These are phyloP conservation scores for Chrysanthemum makinoi DNA, from an alignment of 129 eudicot species.

Conservation along the genomic window DNA sequence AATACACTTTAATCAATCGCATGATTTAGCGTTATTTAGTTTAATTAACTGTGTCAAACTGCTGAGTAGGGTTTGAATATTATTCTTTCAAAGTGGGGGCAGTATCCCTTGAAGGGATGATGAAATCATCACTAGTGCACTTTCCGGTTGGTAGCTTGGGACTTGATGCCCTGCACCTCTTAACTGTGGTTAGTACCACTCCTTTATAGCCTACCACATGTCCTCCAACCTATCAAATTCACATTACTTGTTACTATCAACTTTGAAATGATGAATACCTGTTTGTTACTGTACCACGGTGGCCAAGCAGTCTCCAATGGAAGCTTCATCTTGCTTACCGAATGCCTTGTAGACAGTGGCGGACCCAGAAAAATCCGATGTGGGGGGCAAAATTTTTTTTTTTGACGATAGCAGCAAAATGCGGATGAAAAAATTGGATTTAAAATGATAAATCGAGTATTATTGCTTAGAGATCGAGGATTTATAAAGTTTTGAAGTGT, in stretches of 20 bases:
- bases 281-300: slow-evolving; percentile 46
- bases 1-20: background rate
- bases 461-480: too few species aligned
- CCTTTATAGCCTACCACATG: slow-evolving; percentile 51
- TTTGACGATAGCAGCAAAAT: too few species aligned
- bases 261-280: slow-evolving; percentile 23
- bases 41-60: background rate
- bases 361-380: too few species aligned
- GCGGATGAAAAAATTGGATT: too few species aligned
- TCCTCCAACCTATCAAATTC: slow-evolving; percentile 53
- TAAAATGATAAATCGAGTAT: too few species aligned
- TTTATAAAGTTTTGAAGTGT: too few species aligned
- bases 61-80: slow-evolving; percentile 4
- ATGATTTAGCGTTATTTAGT: background rate
- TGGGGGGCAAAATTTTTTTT: too few species aligned
- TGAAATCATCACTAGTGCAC: slow-evolving; percentile 48
- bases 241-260: background rate
- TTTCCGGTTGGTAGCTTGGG: slow-evolving; percentile 56
- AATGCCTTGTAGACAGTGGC: slow-evolving; percentile 56
- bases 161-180: slow-evolving; percentile 65
- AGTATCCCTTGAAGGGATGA: slow-evolving; percentile 49
- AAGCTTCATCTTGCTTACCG: slow-evolving; percentile 46
- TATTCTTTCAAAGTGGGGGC: slow-evolving; percentile 31
- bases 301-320: slow-evolving; percentile 44
- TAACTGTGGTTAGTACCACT: slow-evolving; percentile 46